These are phyloP conservation scores for Boletellus emodensis DNA, from an alignment of 768 basidiomycete species.

Conservation along the genomic window DNA sequence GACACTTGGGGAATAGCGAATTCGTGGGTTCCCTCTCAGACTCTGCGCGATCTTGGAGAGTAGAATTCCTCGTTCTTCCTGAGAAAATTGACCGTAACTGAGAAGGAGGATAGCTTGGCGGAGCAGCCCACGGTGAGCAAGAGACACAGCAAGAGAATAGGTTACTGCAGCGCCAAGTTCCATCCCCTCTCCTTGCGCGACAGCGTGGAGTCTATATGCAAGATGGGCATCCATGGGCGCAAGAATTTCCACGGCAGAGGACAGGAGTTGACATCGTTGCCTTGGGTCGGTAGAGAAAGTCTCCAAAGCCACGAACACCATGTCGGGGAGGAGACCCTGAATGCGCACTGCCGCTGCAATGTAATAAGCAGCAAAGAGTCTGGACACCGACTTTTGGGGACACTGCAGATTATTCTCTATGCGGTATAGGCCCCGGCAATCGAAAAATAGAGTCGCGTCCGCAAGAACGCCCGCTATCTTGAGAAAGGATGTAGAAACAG, in stretches of 20 bases:
- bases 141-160: constrained; percentile 30
- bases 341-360: constrained; percentile 26
- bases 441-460: constrained; percentile 36
- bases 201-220: constrained; percentile 34
- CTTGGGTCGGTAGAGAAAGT: constrained; percentile 18
- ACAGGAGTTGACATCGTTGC: constrained; percentile 29
- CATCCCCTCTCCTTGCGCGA: constrained; percentile 23
- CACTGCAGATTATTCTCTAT: constrained; percentile 20
- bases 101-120: constrained; percentile 35
- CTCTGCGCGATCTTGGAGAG: constrained; percentile 36
- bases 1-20: constrained; percentile 27
- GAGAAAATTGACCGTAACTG: constrained; percentile 27
- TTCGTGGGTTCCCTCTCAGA: constrained; percentile 34
- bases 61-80: constrained; percentile 33
- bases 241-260: constrained; percentile 16
- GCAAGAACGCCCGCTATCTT: constrained; percentile 38
- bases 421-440: constrained; percentile 33
- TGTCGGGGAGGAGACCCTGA: constrained; percentile 25
- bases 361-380: constrained; percentile 21
- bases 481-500: constrained; percentile 42
- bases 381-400: neutral
- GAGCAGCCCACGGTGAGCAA: constrained; percentile 25
- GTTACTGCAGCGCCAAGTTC: constrained; percentile 21
- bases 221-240: constrained; percentile 27
- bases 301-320: constrained; percentile 31